Evolutionary conservation across 2,329 filamentous ascomycete genomes (phyloP), one percentile per base, ranked within the genome.

Genomic region (Phialophora chinensis): DNA sequence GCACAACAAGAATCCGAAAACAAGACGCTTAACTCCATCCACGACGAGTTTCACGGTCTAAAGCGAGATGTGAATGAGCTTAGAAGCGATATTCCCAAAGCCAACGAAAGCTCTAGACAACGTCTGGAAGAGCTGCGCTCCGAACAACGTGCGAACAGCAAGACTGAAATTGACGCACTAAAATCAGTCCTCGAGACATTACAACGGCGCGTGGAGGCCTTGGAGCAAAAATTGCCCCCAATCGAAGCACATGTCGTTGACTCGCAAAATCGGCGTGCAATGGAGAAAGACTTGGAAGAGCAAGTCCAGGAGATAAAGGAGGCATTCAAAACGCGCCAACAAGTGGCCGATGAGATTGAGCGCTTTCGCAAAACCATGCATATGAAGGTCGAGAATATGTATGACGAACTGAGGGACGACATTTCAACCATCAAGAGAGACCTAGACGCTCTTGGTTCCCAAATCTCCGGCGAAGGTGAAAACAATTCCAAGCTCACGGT

Each of bases 1-100:
- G 20, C 20, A 4, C 42, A 62, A 20, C 31, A 62, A 42, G 23
- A 35, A 17, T 42, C 29, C n/a, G 53, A 59, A 29, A 58, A 66
- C 31, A 29, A 53, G 31, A 38, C 20, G 14, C 7, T 65, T 14
- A 58, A 42, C n/a, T 27, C 38, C 12, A 14, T 64, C 6, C 2
- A 59, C 31, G 10, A 17, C 33, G 25, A 58, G 7, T 27, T 58
- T 17, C 20, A 23, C 6, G 35, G 7, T n/a, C 11, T n/a, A 38
- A 57, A 27, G 33, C 29, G 27, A 11, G 23, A 33, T 2, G 31
- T 42, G 27, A 25, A 57, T 20, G 33, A 57, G 17, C 54, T 57
- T 57, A 25, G 54, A 31, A 25, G n/a, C 20, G 17, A 49, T 54
- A 20, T 17, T 23, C n/a, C 29, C 14, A 54, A 27, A 25, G 23